A percentile compares a stretch with the other conserved stretches of the same genome.
These are phyloP conservation scores for Brassica balearica DNA, from an alignment of 441 rosid species.

Conservation along the genomic window DNA sequence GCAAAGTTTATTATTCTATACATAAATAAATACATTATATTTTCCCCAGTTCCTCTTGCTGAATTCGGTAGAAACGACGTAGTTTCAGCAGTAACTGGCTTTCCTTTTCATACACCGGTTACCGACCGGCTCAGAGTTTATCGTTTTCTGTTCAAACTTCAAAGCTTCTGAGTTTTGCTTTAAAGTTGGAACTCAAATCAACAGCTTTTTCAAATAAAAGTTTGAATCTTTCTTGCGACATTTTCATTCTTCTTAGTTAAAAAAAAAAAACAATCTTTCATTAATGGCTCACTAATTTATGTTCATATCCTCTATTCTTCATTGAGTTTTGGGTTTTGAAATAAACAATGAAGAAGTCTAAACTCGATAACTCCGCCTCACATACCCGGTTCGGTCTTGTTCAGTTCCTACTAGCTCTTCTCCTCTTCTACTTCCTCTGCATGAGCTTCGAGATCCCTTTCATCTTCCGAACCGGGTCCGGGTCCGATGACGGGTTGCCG, in stretches of 20 bases:
- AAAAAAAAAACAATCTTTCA: background rate
- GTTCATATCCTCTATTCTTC: background rate
- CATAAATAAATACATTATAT: background rate
- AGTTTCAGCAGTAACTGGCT: background rate
- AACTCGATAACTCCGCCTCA: conserved; percentile 49
- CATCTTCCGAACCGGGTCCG: conserved; percentile 48
- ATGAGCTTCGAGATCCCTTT: conserved; percentile 61
- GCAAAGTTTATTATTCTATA: background rate
- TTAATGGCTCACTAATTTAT: background rate
- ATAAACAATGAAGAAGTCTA: conserved; percentile 59
- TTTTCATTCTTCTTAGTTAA: background rate
- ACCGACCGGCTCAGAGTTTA: conserved; percentile 1
- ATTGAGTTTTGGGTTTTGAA: conserved; percentile 14
- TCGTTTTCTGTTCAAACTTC: background rate
- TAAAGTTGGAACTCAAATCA: conserved; percentile 13
- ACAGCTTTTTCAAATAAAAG: background rate
- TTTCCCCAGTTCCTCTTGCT: background rate
- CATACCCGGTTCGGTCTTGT: conserved; percentile 55
- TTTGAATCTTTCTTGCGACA: background rate
- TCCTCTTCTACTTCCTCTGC: conserved; percentile 56
- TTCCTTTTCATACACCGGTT: background rate
- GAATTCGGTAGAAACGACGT: conserved; percentile 26
- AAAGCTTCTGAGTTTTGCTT: conserved; percentile 9
- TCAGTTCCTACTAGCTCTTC: conserved; percentile 48
- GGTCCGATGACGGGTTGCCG: conserved; percentile 43